Evolutionary conservation across 352 stramenopile genomes (phyloP).

Genomic region (Plasmopara viticola): DNA sequence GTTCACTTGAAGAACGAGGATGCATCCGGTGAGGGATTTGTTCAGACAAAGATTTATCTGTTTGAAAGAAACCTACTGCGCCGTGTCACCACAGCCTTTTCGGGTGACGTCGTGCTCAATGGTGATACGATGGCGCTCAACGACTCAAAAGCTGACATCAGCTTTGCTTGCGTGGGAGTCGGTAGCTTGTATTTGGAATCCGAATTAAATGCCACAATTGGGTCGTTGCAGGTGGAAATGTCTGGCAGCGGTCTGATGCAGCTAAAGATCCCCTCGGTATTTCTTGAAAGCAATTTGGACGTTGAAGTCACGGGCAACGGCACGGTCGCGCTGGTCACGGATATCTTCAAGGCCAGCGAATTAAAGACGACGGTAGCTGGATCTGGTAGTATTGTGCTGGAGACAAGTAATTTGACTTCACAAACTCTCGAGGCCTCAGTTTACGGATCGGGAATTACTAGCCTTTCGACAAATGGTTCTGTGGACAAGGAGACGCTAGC

Average conservation of each 20-base stretch:
- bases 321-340: constrained; percentile 25
- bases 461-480: constrained; percentile 34
- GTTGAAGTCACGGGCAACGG: constrained; percentile 39
- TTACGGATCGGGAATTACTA: constrained; percentile 40
- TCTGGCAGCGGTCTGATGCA: constrained; percentile 29
- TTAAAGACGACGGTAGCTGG: constrained; percentile 30
- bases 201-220: constrained; percentile 18
- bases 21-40: constrained; percentile 34
- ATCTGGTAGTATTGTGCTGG: constrained; percentile 27
- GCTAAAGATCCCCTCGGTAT: constrained; percentile 24
- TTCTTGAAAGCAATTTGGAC: constrained; percentile 22
- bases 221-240: constrained; percentile 31
- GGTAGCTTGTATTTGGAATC: constrained; percentile 39
- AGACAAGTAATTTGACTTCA: constrained; percentile 27
- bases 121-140: constrained; percentile 36
- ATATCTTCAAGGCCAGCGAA: constrained; percentile 18
- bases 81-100: constrained; percentile 30
- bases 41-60: constrained; percentile 52
- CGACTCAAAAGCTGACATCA: constrained; percentile 33
- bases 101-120: constrained; percentile 36
- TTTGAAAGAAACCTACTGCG: constrained; percentile 40
- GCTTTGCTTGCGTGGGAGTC: constrained; percentile 31
- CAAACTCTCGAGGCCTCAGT: constrained; percentile 38
- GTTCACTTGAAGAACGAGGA: constrained; percentile 52
- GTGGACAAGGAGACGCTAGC: constrained; percentile 41